These are phyloP conservation scores for Magnaporthiopsis rhizophila DNA, from an alignment of 2,329 filamentous ascomycete genomes.

Conservation along the genomic window DNA sequence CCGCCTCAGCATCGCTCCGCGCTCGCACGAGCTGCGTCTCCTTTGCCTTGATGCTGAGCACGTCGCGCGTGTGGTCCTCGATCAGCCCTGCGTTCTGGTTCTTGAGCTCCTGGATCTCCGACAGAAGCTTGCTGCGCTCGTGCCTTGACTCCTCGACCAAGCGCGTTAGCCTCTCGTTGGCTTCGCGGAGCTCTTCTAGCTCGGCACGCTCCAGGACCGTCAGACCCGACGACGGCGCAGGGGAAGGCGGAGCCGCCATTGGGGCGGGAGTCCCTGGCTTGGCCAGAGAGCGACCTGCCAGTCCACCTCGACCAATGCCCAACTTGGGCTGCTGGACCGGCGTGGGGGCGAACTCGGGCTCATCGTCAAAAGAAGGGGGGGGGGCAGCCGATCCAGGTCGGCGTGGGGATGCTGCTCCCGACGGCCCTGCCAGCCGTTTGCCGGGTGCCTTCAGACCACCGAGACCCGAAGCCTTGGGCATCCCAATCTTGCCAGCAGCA, in stretches of 20 bases:
- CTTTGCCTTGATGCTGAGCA: conserved; percentile 95
- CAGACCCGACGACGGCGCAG: conserved; percentile 56
- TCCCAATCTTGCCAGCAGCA: conserved; percentile 43
- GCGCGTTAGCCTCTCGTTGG: conserved; percentile 70
- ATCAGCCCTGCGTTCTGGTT: conserved; percentile 96
- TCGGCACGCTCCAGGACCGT: conserved; percentile 82
- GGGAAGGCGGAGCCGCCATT: conserved; percentile 43
- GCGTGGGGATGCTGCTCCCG: conserved; percentile 43
- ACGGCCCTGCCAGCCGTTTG: conserved; percentile 44
- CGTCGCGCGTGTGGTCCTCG: conserved; percentile 92
- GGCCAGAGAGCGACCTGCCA: conserved; percentile 77
- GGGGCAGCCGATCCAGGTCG: conserved; percentile 39
- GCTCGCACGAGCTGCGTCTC: conserved; percentile 94
- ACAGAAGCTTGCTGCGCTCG: conserved; percentile 72
- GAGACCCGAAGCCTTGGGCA: conserved; percentile 43
- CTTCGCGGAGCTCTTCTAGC: conserved; percentile 75
- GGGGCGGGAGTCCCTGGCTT: conserved; percentile 55
- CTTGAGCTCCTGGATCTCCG: conserved; percentile 88
- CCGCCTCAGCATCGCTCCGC: conserved; percentile 79
- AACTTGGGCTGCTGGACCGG: conserved; percentile 52
- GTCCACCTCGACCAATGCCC: conserved; percentile 67
- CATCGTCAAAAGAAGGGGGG: conserved; percentile 47
- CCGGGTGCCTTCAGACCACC: conserved; percentile 53
- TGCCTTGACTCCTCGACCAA: conserved; percentile 74
- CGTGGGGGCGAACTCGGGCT: conserved; percentile 28